These are phyloP conservation scores for Thozetella sp. DNA, from an alignment of 495 filamentous ascomycete genomes.

Conservation along the genomic window DNA sequence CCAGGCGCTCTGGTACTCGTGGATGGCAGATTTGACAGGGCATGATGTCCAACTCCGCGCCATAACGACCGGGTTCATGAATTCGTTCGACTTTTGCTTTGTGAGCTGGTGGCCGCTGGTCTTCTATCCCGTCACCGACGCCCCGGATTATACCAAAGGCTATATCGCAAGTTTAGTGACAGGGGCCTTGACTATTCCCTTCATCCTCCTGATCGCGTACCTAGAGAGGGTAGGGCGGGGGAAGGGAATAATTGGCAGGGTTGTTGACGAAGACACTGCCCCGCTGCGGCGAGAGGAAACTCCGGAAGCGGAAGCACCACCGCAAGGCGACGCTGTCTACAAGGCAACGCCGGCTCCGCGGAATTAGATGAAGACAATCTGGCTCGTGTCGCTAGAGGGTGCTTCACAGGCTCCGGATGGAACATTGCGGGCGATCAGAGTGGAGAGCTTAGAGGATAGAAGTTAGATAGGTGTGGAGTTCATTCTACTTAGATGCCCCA, in stretches of 20 bases:
- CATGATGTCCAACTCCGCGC: not conserved
- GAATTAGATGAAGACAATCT: not conserved
- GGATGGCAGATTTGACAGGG: not conserved
- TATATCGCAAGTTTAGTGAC: conserved; percentile 1
- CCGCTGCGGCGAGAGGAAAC: not conserved
- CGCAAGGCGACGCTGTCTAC: not conserved
- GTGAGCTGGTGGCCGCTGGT: conserved; percentile 1
- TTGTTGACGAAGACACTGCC: not conserved
- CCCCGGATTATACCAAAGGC: not conserved
- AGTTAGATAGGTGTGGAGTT: no score
- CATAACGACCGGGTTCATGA: not conserved
- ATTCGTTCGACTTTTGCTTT: conserved; percentile 2
- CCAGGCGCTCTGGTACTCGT: not conserved
- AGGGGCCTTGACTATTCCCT: not conserved
- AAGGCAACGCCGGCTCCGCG: not conserved
- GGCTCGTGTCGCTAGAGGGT: no score
- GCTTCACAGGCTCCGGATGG: no score
- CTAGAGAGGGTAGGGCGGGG: not conserved
- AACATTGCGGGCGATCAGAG: no score
- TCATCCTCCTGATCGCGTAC: not conserved
- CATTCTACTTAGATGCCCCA: no score
- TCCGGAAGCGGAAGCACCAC: not conserved
- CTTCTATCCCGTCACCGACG: conserved; percentile 1
- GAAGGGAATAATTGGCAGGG: not conserved
- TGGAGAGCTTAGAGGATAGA: no score